Evolutionary conservation across 2,329 filamentous ascomycete genomes (phyloP).

Genomic region (Curvularia lunata): DNA sequence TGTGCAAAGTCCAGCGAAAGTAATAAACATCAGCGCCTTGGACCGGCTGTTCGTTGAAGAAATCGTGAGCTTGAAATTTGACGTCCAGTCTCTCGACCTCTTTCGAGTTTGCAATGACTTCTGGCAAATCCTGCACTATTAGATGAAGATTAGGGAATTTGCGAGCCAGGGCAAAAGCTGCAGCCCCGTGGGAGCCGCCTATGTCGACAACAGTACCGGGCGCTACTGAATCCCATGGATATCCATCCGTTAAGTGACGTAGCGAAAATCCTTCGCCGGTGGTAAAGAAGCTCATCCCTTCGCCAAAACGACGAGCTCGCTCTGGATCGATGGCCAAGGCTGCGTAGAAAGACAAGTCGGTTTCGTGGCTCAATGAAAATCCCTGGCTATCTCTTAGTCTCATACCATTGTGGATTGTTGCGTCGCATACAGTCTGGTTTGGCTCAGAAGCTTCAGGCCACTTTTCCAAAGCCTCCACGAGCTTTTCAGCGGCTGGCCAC

Average conservation of each 20-base stretch:
- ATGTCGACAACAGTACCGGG: constrained; percentile 30
- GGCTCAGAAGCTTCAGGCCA: constrained; percentile 10
- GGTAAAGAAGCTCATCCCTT: constrained; percentile 21
- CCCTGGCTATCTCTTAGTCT: not conserved
- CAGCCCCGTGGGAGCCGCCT: constrained; percentile 25
- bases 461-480: constrained; percentile 12
- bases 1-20: constrained; percentile 50
- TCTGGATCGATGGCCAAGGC: constrained; percentile 9
- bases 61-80: constrained; percentile 27
- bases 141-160: constrained; percentile 19
- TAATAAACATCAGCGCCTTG: constrained; percentile 45
- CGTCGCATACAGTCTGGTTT: constrained; percentile 10
- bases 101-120: constrained; percentile 19
- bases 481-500: constrained; percentile 8
- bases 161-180: constrained; percentile 22
- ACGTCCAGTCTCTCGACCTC: constrained; percentile 14
- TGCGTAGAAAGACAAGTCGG: constrained; percentile 22
- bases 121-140: constrained; percentile 26
- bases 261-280: constrained; percentile 3
- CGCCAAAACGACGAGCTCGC: constrained; percentile 15
- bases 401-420: not conserved
- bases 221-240: constrained; percentile 10
- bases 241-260: constrained; percentile 4
- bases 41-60: constrained; percentile 28
- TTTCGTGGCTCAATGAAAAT: constrained; percentile 16